phyloP scores from a whole-genome alignment of 164 flowering plant species.

The Paratinospora sagittata region DNA sequence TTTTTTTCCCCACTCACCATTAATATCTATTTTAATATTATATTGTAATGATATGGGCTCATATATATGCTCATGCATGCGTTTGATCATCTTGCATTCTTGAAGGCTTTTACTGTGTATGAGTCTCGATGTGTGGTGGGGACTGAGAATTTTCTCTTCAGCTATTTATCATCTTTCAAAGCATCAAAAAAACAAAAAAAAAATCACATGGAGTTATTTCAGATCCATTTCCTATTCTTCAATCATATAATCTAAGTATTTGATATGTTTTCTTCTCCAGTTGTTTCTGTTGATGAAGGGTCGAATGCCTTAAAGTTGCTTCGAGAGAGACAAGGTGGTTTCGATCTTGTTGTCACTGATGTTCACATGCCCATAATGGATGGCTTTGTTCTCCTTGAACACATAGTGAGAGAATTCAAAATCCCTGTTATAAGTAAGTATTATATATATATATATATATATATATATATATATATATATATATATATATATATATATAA shows the following conservation, averaged over 20 bases:
- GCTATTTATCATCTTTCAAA: no score
- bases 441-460: neutral
- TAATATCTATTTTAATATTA: no score
- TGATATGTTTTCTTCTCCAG: neutral
- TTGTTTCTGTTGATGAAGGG: neutral
- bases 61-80: no score
- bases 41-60: no score
- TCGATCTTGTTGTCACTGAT: conserved; percentile 21
- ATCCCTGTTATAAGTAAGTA: conserved; percentile 20
- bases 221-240: neutral
- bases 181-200: no score
- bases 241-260: neutral
- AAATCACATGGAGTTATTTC: no score
- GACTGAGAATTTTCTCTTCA: no score
- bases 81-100: no score
- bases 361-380: conserved; percentile 17
- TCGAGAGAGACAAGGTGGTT: conserved; percentile 9
- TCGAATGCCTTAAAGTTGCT: conserved; percentile 10
- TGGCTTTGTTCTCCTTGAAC: conserved; percentile 15
- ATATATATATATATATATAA: neutral
- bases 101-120: no score
- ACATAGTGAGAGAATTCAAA: conserved; percentile 7
- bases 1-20: no score
- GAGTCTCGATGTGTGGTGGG: no score
- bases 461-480: no score